Conservation (phyloP, 768 basidiomycete genomes). For the Kwoniella botswanensis region DNA sequence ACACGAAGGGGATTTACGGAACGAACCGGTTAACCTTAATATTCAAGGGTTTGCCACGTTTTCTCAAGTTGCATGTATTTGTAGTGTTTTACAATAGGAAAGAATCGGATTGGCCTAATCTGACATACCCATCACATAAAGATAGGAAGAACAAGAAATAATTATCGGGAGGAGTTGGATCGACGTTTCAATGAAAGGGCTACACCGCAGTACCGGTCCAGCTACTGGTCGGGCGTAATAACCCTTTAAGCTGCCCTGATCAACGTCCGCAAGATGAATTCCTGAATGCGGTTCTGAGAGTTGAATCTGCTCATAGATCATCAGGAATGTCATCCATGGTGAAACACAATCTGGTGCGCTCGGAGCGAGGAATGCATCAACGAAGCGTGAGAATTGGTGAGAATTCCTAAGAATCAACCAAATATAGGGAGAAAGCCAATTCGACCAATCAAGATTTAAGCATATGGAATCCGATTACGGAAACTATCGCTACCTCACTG, state of each 20-base stretch:
- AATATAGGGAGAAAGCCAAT: background rate
- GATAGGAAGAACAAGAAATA: background rate
- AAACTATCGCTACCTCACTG: background rate
- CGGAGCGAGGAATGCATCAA: background rate
- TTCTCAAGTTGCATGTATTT: background rate
- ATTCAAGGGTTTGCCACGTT: background rate
- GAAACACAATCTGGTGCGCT: too few relatives aligned
- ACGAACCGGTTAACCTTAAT: conserved; percentile 4
- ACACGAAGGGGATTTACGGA: background rate
- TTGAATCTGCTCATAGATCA: too few relatives aligned
- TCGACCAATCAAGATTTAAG: background rate
- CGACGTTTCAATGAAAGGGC: background rate
- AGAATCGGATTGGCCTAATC: background rate
- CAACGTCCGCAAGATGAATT: too few relatives aligned
- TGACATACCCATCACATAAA: background rate
- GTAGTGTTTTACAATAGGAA: background rate
- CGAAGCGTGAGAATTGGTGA: background rate
- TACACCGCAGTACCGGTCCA: too few relatives aligned
- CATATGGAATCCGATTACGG: background rate
- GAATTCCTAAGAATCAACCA: background rate
- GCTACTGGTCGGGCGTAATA: too few relatives aligned
- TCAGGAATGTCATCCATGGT: too few relatives aligned
- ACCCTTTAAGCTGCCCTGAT: too few relatives aligned
- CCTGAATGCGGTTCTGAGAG: too few relatives aligned
- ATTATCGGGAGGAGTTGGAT: background rate